Evolutionary conservation across 805 yeast genomes (phyloP).

Genomic region (Blastobotrys mokoenaii): DNA sequence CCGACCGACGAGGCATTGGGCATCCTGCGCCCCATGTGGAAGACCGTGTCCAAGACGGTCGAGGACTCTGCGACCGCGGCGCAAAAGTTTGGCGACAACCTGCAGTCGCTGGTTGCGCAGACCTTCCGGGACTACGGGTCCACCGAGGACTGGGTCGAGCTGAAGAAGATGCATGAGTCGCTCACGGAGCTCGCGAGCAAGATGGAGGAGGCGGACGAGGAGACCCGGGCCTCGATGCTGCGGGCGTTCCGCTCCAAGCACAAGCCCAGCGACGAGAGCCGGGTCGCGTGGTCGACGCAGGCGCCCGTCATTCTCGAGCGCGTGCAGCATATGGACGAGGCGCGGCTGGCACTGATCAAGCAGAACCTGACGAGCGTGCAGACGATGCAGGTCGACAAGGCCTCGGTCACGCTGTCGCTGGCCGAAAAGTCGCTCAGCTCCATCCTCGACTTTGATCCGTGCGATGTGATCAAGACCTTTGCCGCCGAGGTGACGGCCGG

Average conservation of each 20-base stretch:
- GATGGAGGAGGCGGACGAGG: constrained; percentile 30
- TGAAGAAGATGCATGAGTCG: constrained; percentile 38
- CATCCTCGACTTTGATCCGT: constrained; percentile 54
- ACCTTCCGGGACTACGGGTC: constrained; percentile 35
- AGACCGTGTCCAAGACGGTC: constrained; percentile 18
- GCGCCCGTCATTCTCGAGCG: constrained; percentile 71
- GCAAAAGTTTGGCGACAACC: constrained; percentile 26
- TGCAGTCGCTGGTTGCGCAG: constrained; percentile 31
- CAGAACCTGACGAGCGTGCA: constrained; percentile 58
- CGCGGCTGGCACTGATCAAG: constrained; percentile 53
- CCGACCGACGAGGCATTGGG: constrained; percentile 23
- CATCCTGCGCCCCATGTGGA: constrained; percentile 23
- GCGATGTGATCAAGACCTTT: constrained; percentile 39
- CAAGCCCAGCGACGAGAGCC: constrained; percentile 27
- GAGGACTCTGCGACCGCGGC: constrained; percentile 24
- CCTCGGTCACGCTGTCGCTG: constrained; percentile 36
- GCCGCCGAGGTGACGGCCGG: no score
- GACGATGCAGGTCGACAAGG: constrained; percentile 48
- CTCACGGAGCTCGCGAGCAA: constrained; percentile 36
- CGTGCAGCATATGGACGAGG: constrained; percentile 63
- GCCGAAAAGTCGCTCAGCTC: constrained; percentile 62
- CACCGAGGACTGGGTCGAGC: constrained; percentile 42
- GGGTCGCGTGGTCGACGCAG: constrained; percentile 54
- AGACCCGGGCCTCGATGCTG: no score
- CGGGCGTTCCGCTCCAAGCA: no score